Evolutionary conservation across 202 grass and related monocot genomes (phyloP).

Genomic region (Cymbopogon flexuosus): DNA sequence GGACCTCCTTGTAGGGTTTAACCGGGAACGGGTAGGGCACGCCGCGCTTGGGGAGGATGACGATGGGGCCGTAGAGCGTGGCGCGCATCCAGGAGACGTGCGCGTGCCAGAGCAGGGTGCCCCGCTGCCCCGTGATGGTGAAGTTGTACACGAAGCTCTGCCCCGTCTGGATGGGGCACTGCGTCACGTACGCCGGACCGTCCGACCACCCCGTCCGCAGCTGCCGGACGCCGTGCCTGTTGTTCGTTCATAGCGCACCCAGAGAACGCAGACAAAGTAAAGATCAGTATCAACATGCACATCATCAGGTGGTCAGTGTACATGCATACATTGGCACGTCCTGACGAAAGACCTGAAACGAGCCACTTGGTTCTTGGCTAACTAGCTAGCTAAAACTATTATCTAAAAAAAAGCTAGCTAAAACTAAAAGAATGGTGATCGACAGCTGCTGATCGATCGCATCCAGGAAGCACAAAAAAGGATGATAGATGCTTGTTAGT

Average conservation of each 20-base stretch:
- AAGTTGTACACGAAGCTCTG: slow-evolving; percentile 72
- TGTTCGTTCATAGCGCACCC: neutral
- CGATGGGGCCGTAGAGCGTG: slow-evolving; percentile 54
- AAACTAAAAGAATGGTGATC: neutral
- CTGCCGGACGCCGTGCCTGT: slow-evolving; percentile 71
- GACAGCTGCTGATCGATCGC: neutral
- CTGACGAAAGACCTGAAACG: neutral
- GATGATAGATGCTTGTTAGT: neutral
- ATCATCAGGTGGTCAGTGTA: neutral
- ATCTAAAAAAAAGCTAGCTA: too few relatives aligned
- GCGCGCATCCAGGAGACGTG: slow-evolving; percentile 65
- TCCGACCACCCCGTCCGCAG: slow-evolving; percentile 60
- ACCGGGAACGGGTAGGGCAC: slow-evolving; percentile 54
- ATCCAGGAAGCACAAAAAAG: neutral
- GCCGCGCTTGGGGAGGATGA: slow-evolving; percentile 53
- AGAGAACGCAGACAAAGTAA: neutral
- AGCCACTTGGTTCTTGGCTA: neutral
- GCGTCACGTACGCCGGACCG: slow-evolving; percentile 76
- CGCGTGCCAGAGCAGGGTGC: slow-evolving; percentile 71
- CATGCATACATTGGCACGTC: neutral
- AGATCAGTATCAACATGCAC: neutral
- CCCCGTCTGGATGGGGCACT: slow-evolving; percentile 67
- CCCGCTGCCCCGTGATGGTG: slow-evolving; percentile 55
- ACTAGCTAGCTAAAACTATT: neutral
- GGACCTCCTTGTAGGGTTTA: slow-evolving; percentile 49